A percentile compares a stretch with the other conserved stretches of the same genome.
These are phyloP conservation scores for Candida taoyuanica DNA, from an alignment of 805 yeast species.

Conservation along the genomic window DNA sequence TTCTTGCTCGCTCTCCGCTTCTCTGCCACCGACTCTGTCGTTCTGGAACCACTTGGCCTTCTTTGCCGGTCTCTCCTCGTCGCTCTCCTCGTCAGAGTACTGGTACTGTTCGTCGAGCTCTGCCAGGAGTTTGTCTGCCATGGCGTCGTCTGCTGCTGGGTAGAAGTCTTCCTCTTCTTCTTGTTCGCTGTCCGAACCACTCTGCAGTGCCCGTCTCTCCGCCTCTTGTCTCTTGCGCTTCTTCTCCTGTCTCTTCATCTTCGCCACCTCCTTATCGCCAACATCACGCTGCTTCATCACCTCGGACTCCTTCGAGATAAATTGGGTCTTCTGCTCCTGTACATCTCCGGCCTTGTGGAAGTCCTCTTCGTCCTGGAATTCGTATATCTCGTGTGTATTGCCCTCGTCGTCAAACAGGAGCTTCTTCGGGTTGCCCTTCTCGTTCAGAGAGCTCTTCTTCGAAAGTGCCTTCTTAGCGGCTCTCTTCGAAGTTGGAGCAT, in stretches of 20 bases:
- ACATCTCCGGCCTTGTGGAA: slow-evolving; percentile 72
- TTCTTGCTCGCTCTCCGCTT: slow-evolving; percentile 24
- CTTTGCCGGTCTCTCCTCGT: slow-evolving; percentile 28
- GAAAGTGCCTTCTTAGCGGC: slow-evolving; percentile 82
- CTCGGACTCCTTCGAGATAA: slow-evolving; percentile 59
- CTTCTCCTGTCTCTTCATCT: slow-evolving; percentile 77
- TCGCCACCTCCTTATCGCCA: slow-evolving; percentile 73
- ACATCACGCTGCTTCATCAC: slow-evolving; percentile 69
- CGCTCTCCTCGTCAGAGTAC: slow-evolving; percentile 25
- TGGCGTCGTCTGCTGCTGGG: slow-evolving; percentile 37
- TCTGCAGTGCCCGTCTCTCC: slow-evolving; percentile 43
- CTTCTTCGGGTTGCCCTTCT: slow-evolving; percentile 69
- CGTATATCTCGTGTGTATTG: slow-evolving; percentile 84
- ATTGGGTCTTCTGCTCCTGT: slow-evolving; percentile 58
- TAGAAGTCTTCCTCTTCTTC: slow-evolving; percentile 21
- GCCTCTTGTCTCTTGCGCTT: slow-evolving; percentile 82
- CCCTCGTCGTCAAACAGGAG: slow-evolving; percentile 94
- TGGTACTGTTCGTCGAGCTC: slow-evolving; percentile 26
- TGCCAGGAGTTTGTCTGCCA: slow-evolving; percentile 30
- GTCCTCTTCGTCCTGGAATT: slow-evolving; percentile 84
- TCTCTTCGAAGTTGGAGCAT: slow-evolving; percentile 73
- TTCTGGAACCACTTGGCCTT: slow-evolving; percentile 36
- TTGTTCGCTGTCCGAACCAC: slow-evolving; percentile 12
- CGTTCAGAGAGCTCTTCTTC: slow-evolving; percentile 63
- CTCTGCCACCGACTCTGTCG: slow-evolving; percentile 30